These are phyloP conservation scores for Tulasnella sp. DNA, from an alignment of 768 basidiomycete genomes.

Conservation along the genomic window DNA sequence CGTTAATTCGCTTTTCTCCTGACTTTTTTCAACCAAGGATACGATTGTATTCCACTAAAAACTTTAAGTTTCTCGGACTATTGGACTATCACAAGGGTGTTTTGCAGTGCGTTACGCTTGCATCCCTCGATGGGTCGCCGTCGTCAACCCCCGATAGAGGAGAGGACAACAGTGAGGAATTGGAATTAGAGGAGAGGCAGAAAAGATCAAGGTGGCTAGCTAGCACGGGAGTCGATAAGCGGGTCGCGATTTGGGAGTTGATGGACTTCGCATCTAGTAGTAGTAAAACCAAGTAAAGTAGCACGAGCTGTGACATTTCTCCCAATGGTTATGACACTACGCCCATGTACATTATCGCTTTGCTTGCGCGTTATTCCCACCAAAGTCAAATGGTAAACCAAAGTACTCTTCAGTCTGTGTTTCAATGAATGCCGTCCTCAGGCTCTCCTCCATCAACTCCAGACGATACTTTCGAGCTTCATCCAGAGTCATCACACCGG, in stretches of 20 bases:
- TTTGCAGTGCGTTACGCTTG: slow-evolving; percentile 68
- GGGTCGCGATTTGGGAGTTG: slow-evolving; percentile 59
- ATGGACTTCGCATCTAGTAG: background rate
- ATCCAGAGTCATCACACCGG: background rate
- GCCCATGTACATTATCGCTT: too few species aligned
- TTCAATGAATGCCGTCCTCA: background rate
- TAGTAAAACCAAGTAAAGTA: background rate
- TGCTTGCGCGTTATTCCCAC: background rate
- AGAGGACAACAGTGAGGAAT: slow-evolving; percentile 40
- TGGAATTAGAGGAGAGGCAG: slow-evolving; percentile 33
- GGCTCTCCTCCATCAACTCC: slow-evolving; percentile 6
- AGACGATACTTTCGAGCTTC: background rate
- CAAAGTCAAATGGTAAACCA: background rate
- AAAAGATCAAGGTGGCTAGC: slow-evolving; percentile 50
- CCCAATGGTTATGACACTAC: background rate
- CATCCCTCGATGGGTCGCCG: slow-evolving; percentile 20
- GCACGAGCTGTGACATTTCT: background rate
- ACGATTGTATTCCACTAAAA: slow-evolving; percentile 69
- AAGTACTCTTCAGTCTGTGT: background rate
- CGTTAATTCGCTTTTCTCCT: background rate
- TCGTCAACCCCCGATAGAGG: background rate
- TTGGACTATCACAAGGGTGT: slow-evolving; percentile 69
- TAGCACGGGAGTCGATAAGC: slow-evolving; percentile 52
- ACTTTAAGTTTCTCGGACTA: slow-evolving; percentile 73
- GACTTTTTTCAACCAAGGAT: slow-evolving; percentile 40